These are phyloP conservation scores for Dioszegia aurantiaca DNA, from an alignment of 768 basidiomycete species.

Conservation along the genomic window DNA sequence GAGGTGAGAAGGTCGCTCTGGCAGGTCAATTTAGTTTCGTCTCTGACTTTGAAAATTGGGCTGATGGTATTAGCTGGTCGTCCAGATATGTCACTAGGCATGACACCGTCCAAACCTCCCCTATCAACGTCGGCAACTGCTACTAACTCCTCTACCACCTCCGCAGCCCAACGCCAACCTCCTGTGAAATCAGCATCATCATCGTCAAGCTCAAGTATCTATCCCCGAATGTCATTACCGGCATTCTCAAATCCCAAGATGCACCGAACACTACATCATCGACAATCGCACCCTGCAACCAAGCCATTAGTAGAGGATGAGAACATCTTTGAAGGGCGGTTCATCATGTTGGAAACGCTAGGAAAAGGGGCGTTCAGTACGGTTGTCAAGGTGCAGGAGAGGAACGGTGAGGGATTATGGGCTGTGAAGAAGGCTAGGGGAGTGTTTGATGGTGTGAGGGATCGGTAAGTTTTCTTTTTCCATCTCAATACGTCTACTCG, in stretches of 20 bases:
- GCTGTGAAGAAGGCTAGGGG: conserved; percentile 90
- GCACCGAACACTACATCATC: conserved; percentile 38
- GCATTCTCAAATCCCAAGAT: conserved; percentile 36
- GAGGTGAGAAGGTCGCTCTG: conserved; percentile 29
- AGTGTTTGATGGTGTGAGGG: conserved; percentile 81
- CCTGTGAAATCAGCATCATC: no score
- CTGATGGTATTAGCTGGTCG: conserved; percentile 1
- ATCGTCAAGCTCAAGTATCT: conserved; percentile 14
- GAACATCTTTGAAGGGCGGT: conserved; percentile 69
- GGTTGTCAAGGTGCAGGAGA: conserved; percentile 63
- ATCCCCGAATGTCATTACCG: conserved; percentile 42
- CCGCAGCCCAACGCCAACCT: no score
- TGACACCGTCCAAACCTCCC: conserved; percentile 12
- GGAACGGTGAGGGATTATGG: conserved; percentile 59
- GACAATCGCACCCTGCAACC: conserved; percentile 35
- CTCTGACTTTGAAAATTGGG: background rate
- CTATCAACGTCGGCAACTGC: background rate
- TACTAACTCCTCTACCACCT: background rate
- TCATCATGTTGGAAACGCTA: conserved; percentile 76
- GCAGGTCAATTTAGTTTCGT: conserved; percentile 23
- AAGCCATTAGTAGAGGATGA: conserved; percentile 35
- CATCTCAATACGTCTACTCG: no score
- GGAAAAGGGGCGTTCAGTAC: conserved; percentile 93
- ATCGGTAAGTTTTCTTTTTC: conserved; percentile 67
- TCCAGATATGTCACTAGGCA: conserved; percentile 3